Evolutionary conservation across 768 basidiomycete species (phyloP).

Genomic region (Lentinula sp.): DNA sequence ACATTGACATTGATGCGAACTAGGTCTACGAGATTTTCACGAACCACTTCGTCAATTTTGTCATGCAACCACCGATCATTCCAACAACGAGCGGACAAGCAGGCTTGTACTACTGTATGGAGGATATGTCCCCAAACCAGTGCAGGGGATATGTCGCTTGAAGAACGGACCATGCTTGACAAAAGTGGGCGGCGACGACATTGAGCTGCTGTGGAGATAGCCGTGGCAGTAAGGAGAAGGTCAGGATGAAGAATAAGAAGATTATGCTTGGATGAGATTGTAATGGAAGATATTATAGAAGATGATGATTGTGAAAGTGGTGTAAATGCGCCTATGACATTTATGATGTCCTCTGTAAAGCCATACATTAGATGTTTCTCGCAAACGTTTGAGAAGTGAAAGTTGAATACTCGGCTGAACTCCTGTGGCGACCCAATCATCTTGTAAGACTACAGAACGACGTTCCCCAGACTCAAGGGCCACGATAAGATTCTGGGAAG

Average conservation of each 20-base stretch:
- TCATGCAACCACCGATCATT: conserved; percentile 55
- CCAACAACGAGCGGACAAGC: conserved; percentile 59
- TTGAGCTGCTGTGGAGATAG: conserved; percentile 75
- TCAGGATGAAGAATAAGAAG: conserved; percentile 89
- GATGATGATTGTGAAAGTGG: conserved; percentile 25
- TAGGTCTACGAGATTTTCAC: conserved; percentile 51
- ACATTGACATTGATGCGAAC: conserved; percentile 52
- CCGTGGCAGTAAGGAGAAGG: conserved; percentile 83
- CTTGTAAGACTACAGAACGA: conserved; percentile 54
- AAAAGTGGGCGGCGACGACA: conserved; percentile 88
- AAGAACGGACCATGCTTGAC: conserved; percentile 51
- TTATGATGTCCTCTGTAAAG: conserved; percentile 67
- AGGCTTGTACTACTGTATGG: conserved; percentile 86
- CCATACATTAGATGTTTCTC: background rate
- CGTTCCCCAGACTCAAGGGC: conserved; percentile 31
- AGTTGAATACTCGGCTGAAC: conserved; percentile 48
- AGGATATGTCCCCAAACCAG: conserved; percentile 91
- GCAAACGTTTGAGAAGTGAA: background rate
- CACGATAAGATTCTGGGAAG: conserved; percentile 44
- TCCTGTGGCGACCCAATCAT: conserved; percentile 73
- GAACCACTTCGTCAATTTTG: conserved; percentile 50
- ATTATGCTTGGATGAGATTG: conserved; percentile 57
- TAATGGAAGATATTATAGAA: conserved; percentile 37
- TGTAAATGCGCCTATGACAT: conserved; percentile 53
- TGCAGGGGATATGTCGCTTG: conserved; percentile 55